Conservation (phyloP, 345 rosid genomes). For the Salix koriyanagi region DNA sequence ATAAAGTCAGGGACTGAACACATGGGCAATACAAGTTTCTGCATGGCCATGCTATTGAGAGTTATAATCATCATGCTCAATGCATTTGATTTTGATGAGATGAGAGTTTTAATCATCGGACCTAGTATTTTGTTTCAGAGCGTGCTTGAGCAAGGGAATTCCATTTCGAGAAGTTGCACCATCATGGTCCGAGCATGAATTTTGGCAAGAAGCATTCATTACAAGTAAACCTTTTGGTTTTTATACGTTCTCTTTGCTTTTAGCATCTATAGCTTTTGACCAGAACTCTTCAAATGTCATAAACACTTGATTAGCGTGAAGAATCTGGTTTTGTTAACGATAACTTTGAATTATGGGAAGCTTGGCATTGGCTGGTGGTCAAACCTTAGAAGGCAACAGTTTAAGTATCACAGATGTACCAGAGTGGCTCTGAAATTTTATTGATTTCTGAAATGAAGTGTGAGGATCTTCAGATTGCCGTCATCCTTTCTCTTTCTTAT, state of each 20-base stretch:
- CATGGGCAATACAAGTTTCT: background rate
- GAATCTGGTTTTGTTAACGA: background rate
- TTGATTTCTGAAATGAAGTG: background rate
- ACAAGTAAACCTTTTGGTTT: slow-evolving; percentile 17
- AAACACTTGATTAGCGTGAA: background rate
- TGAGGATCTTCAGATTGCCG: background rate
- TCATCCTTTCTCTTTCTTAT: background rate
- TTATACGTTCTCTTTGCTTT: background rate
- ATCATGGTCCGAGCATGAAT: slow-evolving; percentile 21
- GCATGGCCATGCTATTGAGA: background rate
- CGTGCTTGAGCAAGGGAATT: slow-evolving; percentile 25
- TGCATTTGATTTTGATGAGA: background rate
- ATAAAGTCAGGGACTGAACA: background rate
- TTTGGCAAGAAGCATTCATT: slow-evolving; percentile 30
- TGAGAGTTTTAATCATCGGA: background rate
- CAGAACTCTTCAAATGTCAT: background rate
- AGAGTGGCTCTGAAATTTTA: background rate
- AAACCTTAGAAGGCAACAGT: background rate
- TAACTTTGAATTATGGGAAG: background rate
- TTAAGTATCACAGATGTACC: background rate
- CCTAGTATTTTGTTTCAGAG: slow-evolving; percentile 3
- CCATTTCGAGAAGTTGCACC: slow-evolving; percentile 30
- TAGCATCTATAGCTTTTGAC: background rate
- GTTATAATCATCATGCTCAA: background rate
- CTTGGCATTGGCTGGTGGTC: background rate